Conservation (phyloP, 352 stramenopile genomes). For the Globisporangium spiculum region DNA sequence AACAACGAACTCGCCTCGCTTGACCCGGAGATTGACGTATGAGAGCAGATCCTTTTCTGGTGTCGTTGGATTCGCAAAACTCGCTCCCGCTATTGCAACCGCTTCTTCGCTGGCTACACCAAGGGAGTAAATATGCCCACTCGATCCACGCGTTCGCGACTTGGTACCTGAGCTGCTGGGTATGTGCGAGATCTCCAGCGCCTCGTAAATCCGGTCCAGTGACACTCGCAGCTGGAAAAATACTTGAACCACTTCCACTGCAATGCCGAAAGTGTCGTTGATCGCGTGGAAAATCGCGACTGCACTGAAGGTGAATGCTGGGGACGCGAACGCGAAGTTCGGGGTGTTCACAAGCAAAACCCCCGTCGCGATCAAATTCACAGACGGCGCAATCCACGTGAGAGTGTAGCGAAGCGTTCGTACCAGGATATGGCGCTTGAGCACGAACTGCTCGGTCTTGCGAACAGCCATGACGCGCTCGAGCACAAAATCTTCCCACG, state of each 20-base stretch:
- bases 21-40: slow-evolving; percentile 47
- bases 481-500: slow-evolving; percentile 56
- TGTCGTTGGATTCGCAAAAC: slow-evolving; percentile 33
- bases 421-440: slow-evolving; percentile 22
- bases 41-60: slow-evolving; percentile 31
- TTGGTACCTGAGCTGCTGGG: background rate
- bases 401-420: slow-evolving; percentile 34
- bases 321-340: slow-evolving; percentile 25
- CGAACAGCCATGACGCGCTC: slow-evolving; percentile 36
- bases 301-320: slow-evolving; percentile 32
- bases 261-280: slow-evolving; percentile 29
- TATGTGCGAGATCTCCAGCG: slow-evolving; percentile 15
- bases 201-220: slow-evolving; percentile 25
- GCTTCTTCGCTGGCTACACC: slow-evolving; percentile 17
- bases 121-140: slow-evolving; percentile 8
- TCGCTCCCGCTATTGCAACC: slow-evolving; percentile 37
- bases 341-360: slow-evolving; percentile 25
- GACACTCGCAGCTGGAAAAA: slow-evolving; percentile 28
- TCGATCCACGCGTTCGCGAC: background rate
- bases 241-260: slow-evolving; percentile 19
- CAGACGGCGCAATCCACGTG: slow-evolving; percentile 31
- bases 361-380: slow-evolving; percentile 35
- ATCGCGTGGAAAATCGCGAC: slow-evolving; percentile 39
- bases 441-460: slow-evolving; percentile 31
- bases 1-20: slow-evolving; percentile 49